Evolutionary conservation across 73 alveolate genomes (phyloP).

Genomic region (Breviolum minutum): DNA sequence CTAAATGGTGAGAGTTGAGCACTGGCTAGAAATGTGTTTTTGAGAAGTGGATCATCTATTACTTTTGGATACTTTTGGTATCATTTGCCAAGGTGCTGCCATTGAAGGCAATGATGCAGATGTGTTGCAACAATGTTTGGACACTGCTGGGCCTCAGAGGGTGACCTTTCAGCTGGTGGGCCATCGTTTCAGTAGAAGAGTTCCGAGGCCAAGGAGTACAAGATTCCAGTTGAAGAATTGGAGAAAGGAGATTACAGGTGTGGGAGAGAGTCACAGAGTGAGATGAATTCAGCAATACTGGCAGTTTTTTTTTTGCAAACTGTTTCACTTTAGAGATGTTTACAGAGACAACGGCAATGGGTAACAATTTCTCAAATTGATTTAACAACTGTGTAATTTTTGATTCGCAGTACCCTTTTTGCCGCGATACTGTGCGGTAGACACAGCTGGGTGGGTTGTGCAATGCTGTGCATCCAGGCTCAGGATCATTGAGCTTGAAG

Average conservation of each 20-base stretch:
- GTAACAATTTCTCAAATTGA: no score
- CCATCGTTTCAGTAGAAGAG: background rate
- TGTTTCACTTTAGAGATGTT: no score
- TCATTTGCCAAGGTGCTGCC: conserved; percentile 12
- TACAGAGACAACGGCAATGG: no score
- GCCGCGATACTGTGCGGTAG: no score
- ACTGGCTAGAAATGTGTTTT: background rate
- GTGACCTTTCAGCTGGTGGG: background rate
- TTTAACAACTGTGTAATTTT: background rate
- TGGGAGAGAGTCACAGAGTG: background rate
- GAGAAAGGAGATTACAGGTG: conserved; percentile 64
- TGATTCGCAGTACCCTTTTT: background rate
- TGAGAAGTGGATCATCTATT: no score
- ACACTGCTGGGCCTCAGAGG: background rate
- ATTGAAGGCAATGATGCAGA: conserved; percentile 1
- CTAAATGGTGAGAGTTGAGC: background rate
- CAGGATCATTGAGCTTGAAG: conserved; percentile 60
- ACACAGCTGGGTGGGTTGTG: no score
- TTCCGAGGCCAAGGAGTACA: conserved; percentile 53
- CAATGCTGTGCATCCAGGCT: conserved; percentile 21
- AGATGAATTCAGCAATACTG: no score
- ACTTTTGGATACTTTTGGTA: background rate
- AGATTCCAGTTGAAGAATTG: conserved; percentile 28
- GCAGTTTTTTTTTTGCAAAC: no score
- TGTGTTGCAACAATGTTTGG: conserved; percentile 1